Evolutionary conservation across 2,329 filamentous ascomycete genomes (phyloP).

Genomic region (Cercospora zeina): DNA sequence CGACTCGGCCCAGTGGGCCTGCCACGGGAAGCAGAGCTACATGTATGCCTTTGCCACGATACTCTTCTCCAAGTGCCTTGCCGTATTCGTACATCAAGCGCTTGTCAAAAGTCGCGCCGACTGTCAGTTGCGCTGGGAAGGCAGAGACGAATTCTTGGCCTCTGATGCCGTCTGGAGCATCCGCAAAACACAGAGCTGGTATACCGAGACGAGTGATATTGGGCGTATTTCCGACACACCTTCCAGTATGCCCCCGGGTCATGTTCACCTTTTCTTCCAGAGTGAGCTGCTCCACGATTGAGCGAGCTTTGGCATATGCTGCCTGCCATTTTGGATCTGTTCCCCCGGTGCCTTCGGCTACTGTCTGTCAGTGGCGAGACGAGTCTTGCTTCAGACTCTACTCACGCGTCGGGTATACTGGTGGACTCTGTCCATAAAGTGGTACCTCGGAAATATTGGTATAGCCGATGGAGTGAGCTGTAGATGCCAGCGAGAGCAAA

Average conservation of each 20-base stretch:
- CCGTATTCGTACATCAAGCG: conserved; percentile 56
- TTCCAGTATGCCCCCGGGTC: conserved; percentile 37
- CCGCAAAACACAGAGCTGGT: conserved; percentile 51
- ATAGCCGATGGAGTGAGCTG: conserved; percentile 20
- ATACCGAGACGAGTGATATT: conserved; percentile 70
- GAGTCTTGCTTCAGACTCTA: neutral
- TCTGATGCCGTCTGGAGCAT: conserved; percentile 59
- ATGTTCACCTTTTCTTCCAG: conserved; percentile 42
- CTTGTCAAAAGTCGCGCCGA: conserved; percentile 54
- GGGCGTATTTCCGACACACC: conserved; percentile 74
- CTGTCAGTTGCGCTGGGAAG: conserved; percentile 74
- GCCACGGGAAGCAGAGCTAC: conserved; percentile 64
- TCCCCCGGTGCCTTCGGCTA: conserved; percentile 32
- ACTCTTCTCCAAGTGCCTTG: conserved; percentile 52
- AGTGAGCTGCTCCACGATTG: conserved; percentile 40
- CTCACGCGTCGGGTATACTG: conserved; percentile 38
- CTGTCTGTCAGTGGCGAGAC: conserved; percentile 8
- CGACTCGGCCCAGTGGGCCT: conserved; percentile 53
- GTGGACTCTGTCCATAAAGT: conserved; percentile 30
- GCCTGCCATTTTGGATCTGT: conserved; percentile 33
- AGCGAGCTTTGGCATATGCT: conserved; percentile 38
- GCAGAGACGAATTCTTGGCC: conserved; percentile 73
- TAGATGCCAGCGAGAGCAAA: conserved; percentile 22
- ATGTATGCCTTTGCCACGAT: conserved; percentile 37
- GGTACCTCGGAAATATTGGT: conserved; percentile 28